phyloP scores from a whole-genome alignment of 2,329 filamentous ascomycete genomes.

The Didymella lethalis region DNA sequence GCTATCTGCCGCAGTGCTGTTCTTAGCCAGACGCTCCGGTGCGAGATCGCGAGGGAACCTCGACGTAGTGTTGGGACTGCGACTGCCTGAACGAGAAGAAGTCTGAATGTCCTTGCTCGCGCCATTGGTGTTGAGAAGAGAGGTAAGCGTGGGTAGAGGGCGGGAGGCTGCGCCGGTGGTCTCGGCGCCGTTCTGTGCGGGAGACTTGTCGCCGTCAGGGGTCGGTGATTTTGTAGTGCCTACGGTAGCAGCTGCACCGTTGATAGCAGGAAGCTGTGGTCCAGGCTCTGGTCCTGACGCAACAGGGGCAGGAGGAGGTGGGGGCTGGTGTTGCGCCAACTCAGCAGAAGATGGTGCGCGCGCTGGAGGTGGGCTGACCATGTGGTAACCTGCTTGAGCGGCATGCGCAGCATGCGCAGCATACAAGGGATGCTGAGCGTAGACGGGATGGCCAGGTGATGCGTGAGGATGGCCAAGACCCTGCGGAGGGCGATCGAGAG shows the following conservation, averaged over 20 bases:
- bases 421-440: constrained; percentile 40
- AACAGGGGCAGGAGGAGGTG: constrained; percentile 30
- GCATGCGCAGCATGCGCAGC: constrained; percentile 38
- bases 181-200: constrained; percentile 52
- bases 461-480: constrained; percentile 52
- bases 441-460: constrained; percentile 40
- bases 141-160: constrained; percentile 57
- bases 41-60: constrained; percentile 44
- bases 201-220: constrained; percentile 51
- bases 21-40: constrained; percentile 43
- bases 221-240: constrained; percentile 40
- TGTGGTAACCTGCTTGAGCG: constrained; percentile 46
- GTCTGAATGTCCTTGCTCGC: constrained; percentile 41
- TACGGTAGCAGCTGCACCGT: constrained; percentile 33
- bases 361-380: constrained; percentile 50
- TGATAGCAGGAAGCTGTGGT: constrained; percentile 49
- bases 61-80: constrained; percentile 49
- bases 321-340: constrained; percentile 54
- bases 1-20: constrained; percentile 43
- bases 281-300: constrained; percentile 43
- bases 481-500: constrained; percentile 50
- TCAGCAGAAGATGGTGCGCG: constrained; percentile 53
- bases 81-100: constrained; percentile 53
- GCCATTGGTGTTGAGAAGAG: constrained; percentile 45
- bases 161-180: constrained; percentile 41